Evolutionary conservation across 139 green algal species (phyloP), one percentile per base, ranked within the genome.

Genomic region (Volvox reticuliferus): DNA sequence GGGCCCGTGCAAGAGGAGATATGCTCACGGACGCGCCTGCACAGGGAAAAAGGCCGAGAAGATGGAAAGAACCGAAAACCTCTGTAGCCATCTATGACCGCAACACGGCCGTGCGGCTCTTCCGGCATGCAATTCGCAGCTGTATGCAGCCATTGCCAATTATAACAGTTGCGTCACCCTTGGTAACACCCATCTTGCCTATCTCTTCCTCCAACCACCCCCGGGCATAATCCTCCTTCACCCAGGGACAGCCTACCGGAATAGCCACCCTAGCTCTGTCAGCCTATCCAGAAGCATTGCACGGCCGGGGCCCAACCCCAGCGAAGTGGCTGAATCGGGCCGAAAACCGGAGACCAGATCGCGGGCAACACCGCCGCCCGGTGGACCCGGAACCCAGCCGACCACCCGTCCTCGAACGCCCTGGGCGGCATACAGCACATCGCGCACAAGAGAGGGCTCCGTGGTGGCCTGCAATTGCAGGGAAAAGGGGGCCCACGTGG

Each of bases 381-480:
- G 37, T 0, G 36, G 26, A 3, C 65, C 55, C 28, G 76, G 1
- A 24, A 71, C 5, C 69, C 37, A 89, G 36, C 28, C 21, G n/a
- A 83, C n/a, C 30, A 28, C 22, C 1, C 89, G 75, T 55, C 98
- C 97, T 22, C 96, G 91, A 50, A 98, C 95, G 35, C 95, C 97
- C 89, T 98, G 96, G 89, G 95, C 97, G 9, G 92, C 91, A 73
- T 95, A 97, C 78, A 99, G 89, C 65, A 98, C 92, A 55, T 99
- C 98, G 18, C 93, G 89, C n/a, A 99, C 97, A 30, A 99, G 94
- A n/a, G 91, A 73, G 9, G 91, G 86, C 92, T 99, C 97, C 21
- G 86, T 93, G 32, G 62, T 33, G 69, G 85, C 69, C 85, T 89
- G 85, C 44, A 6, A 20, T 26, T 32, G 78, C n/a, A 33, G 78